These are phyloP conservation scores for Thielaviopsis musarum DNA, from an alignment of 2,329 filamentous ascomycete species.

Conservation along the genomic window DNA sequence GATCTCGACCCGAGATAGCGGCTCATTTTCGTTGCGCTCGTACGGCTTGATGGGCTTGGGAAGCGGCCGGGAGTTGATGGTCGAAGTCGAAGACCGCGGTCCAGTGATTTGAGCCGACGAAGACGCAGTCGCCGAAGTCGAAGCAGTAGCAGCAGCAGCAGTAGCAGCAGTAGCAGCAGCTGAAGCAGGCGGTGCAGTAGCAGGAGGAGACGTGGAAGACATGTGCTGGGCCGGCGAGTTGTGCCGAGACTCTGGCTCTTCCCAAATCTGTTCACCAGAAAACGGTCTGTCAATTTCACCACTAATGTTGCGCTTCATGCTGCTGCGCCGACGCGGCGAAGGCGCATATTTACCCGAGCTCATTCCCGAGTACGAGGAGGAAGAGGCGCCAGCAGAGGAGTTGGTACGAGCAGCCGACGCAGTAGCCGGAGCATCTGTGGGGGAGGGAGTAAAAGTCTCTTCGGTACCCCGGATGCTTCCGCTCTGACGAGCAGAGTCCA, in stretches of 20 bases:
- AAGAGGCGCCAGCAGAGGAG: conserved; percentile 3
- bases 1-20: conserved; percentile 49
- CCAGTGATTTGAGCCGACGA: not conserved
- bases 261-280: conserved; percentile 70
- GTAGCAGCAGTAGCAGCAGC: not conserved
- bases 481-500: conserved; percentile 3
- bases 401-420: not conserved
- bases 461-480: not conserved
- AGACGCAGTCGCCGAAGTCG: not conserved
- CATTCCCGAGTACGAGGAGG: conserved; percentile 15
- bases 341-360: conserved; percentile 14
- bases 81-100: conserved; percentile 1
- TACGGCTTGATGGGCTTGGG: conserved; percentile 27
- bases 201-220: not conserved
- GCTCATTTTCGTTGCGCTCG: conserved; percentile 22
- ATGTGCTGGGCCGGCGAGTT: conserved; percentile 13
- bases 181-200: not conserved
- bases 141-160: not conserved
- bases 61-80: conserved; percentile 15
- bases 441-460: conserved; percentile 6
- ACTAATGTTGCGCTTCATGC: conserved; percentile 52
- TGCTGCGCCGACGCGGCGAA: conserved; percentile 40
- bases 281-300: conserved; percentile 51
- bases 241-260: conserved; percentile 49
- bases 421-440: not conserved